A percentile compares a stretch with the other conserved stretches of the same genome.
These are phyloP conservation scores for Vitis cinerea DNA, from an alignment of 164 flowering plant species.

Conservation along the genomic window DNA sequence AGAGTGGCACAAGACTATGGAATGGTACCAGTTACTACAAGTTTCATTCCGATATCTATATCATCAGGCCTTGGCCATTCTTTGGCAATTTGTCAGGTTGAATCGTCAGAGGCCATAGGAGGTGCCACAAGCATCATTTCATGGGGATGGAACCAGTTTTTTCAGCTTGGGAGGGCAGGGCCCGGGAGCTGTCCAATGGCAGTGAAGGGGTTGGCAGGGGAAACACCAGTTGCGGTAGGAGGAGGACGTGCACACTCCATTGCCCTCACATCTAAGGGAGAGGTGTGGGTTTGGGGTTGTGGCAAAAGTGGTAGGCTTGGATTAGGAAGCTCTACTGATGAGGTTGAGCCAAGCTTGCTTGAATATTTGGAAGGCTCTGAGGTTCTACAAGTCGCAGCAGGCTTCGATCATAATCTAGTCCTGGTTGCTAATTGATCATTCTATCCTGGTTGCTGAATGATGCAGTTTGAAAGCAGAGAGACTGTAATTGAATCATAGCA, in stretches of 20 bases:
- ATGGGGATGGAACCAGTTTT: slow-evolving; percentile 86
- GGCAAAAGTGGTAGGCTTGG: slow-evolving; percentile 89
- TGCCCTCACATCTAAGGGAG: slow-evolving; percentile 56
- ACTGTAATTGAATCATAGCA: too few relatives aligned
- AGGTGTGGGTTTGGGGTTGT: slow-evolving; percentile 82
- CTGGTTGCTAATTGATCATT: slow-evolving; percentile 34
- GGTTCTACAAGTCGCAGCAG: slow-evolving; percentile 64
- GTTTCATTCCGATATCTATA: slow-evolving; percentile 37
- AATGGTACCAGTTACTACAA: slow-evolving; percentile 51
- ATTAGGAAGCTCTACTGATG: slow-evolving; percentile 73
- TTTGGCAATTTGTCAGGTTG: slow-evolving; percentile 52
- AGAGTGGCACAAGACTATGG: slow-evolving; percentile 43
- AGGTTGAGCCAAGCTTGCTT: slow-evolving; percentile 58
- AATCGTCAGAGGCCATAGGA: slow-evolving; percentile 8
- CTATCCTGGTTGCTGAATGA: too few relatives aligned
- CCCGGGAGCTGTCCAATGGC: slow-evolving; percentile 44
- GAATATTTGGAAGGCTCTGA: slow-evolving; percentile 45
- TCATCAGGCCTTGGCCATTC: slow-evolving; percentile 92
- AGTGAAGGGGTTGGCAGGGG: slow-evolving; percentile 34
- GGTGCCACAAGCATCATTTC: slow-evolving; percentile 34
- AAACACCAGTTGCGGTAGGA: slow-evolving; percentile 41
- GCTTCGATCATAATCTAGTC: slow-evolving; percentile 77
- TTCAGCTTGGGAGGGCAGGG: slow-evolving; percentile 73
- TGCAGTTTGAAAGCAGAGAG: too few relatives aligned
- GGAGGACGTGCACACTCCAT: slow-evolving; percentile 82